These are phyloP conservation scores for Phytophthora hybrid DNA, from an alignment of 352 stramenopile genomes.

Conservation along the genomic window DNA sequence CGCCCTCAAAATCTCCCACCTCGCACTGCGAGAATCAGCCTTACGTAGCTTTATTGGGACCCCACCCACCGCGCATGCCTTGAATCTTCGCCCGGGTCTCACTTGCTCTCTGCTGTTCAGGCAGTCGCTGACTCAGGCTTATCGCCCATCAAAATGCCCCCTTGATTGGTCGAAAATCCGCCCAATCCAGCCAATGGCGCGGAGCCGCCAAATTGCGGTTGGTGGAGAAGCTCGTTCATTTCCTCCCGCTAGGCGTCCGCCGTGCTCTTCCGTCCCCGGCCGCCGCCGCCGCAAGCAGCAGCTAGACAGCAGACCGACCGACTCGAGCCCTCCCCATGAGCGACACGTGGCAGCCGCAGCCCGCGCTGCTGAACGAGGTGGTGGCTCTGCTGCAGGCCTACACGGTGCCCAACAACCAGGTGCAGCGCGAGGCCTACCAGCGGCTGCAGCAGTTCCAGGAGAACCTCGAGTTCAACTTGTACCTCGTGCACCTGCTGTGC, in stretches of 20 bases:
- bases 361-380: slow-evolving; percentile 77
- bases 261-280: neutral
- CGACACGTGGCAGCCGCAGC: slow-evolving; percentile 81
- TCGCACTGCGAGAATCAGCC: too few relatives aligned
- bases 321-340: slow-evolving; percentile 32
- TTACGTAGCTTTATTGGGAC: neutral
- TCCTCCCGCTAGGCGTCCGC: neutral
- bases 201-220: neutral
- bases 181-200: neutral
- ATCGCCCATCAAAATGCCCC: neutral
- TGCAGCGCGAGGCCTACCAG: slow-evolving; percentile 85
- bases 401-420: slow-evolving; percentile 86
- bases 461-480: slow-evolving; percentile 91
- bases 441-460: slow-evolving; percentile 89
- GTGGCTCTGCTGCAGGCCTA: slow-evolving; percentile 82
- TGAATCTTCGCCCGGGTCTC: too few relatives aligned
- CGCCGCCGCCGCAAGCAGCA: neutral
- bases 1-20: too few relatives aligned
- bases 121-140: neutral
- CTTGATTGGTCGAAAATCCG: neutral
- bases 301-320: neutral
- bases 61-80: neutral
- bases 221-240: neutral
- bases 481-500: slow-evolving; percentile 88
- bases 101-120: too few relatives aligned